A percentile compares a stretch with the other conserved stretches of the same genome.
phyloP scores from a whole-genome alignment of 768 basidiomycete species.

The Lyophyllum decastes region DNA sequence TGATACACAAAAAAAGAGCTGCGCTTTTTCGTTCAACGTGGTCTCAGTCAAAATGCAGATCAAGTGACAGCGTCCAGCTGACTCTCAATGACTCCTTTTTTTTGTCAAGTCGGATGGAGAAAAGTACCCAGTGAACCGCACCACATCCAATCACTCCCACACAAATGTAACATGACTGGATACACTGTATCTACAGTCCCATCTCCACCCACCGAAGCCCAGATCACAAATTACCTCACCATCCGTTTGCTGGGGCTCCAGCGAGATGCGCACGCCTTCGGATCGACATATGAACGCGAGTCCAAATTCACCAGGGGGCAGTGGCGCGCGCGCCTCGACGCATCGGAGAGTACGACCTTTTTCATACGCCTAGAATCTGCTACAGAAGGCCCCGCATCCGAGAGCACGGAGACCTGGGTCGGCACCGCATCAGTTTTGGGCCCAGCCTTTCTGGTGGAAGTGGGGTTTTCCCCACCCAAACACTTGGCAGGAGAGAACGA shows the following conservation, averaged over 20 bases:
- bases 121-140: too few species aligned
- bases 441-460: constrained; percentile 11
- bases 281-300: constrained; percentile 26
- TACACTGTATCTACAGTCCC: constrained; percentile 19
- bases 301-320: constrained; percentile 19
- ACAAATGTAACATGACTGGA: background rate
- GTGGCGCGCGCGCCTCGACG: constrained; percentile 27
- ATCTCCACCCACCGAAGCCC: constrained; percentile 16
- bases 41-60: background rate
- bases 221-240: constrained; percentile 20
- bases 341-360: constrained; percentile 20
- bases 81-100: background rate
- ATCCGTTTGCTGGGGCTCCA: constrained; percentile 28
- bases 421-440: constrained; percentile 20
- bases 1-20: background rate
- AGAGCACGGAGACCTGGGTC: constrained; percentile 10
- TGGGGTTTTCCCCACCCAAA: background rate
- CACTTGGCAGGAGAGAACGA: background rate
- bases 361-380: constrained; percentile 10
- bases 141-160: background rate
- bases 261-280: constrained; percentile 29
- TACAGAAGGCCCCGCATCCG: background rate
- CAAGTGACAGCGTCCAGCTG: background rate
- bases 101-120: background rate
- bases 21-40: background rate